Percentiles rank a stretch among this genome's conserved stretches.
These are phyloP conservation scores for Exophiala alcalophila DNA, from an alignment of 2,329 filamentous ascomycete genomes.

Conservation along the genomic window DNA sequence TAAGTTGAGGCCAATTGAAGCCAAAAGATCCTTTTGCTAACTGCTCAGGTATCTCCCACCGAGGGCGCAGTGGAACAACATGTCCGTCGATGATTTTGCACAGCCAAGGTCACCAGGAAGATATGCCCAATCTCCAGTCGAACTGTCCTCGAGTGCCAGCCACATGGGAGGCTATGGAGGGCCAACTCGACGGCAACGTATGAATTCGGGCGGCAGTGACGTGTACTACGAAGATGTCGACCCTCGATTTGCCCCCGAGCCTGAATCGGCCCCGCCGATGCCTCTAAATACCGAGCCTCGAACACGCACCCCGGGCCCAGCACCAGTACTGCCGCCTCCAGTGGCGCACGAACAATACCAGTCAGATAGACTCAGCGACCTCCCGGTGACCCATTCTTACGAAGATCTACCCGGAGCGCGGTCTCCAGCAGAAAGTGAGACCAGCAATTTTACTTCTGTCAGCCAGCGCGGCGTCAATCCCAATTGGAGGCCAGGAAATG, in stretches of 20 bases:
- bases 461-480: constrained; percentile 87
- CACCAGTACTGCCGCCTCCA: constrained; percentile 41
- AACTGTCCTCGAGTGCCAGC: constrained; percentile 47
- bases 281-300: constrained; percentile 32
- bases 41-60: constrained; percentile 43
- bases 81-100: constrained; percentile 13
- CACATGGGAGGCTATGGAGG: constrained; percentile 45
- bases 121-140: constrained; percentile 35
- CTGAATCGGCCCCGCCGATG: constrained; percentile 29
- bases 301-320: constrained; percentile 31
- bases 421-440: constrained; percentile 74
- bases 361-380: constrained; percentile 16
- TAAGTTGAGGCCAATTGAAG: constrained; percentile 15
- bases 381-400: constrained; percentile 42
- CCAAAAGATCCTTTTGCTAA: constrained; percentile 1
- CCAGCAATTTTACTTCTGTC: constrained; percentile 84
- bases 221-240: constrained; percentile 91
- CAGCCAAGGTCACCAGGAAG: constrained; percentile 21
- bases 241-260: constrained; percentile 69
- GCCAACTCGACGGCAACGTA: constrained; percentile 30
- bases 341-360: constrained; percentile 29
- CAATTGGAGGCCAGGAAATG: constrained; percentile 65
- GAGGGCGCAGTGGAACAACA: constrained; percentile 41
- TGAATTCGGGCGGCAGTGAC: constrained; percentile 36
- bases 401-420: constrained; percentile 64